Evolutionary conservation across 352 stramenopile genomes (phyloP).

Genomic region (Albugo candida): DNA sequence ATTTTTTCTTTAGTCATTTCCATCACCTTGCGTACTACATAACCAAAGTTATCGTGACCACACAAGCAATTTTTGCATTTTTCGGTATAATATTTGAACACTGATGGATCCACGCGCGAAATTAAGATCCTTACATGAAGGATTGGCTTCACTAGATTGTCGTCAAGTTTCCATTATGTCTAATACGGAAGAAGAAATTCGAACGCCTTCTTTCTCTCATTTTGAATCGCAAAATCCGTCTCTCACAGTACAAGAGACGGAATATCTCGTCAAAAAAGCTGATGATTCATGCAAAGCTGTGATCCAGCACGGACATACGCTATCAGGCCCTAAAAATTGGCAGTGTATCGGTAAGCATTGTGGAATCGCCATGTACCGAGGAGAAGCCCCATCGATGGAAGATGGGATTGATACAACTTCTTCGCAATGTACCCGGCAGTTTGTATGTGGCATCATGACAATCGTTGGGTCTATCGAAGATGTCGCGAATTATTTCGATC

Average conservation of each 20-base stretch:
- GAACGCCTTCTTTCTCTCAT: too few relatives aligned
- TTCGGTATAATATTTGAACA: too few relatives aligned
- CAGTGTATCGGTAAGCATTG: constrained; percentile 54
- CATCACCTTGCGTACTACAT: too few relatives aligned
- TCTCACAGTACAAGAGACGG: constrained; percentile 19
- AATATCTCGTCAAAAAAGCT: constrained; percentile 45
- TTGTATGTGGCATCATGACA: constrained; percentile 50
- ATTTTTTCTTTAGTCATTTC: too few relatives aligned
- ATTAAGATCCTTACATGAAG: too few relatives aligned
- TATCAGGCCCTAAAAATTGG: constrained; percentile 51
- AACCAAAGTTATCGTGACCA: too few relatives aligned
- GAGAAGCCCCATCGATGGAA: constrained; percentile 20
- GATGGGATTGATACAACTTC: constrained; percentile 4
- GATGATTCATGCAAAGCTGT: constrained; percentile 46
- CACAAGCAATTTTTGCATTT: too few relatives aligned
- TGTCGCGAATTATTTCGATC: constrained; percentile 43
- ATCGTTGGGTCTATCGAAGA: constrained; percentile 53
- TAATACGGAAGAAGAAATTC: too few relatives aligned
- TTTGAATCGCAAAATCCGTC: constrained; percentile 4
- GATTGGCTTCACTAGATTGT: too few relatives aligned
- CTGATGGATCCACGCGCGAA: too few relatives aligned
- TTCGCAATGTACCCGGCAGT: constrained; percentile 15
- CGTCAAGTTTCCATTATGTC: too few relatives aligned
- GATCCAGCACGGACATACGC: constrained; percentile 49
- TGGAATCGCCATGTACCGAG: constrained; percentile 66